Conservation (phyloP, 1,284 basidiomycete species). For the Apiotrichum porosum region DNA sequence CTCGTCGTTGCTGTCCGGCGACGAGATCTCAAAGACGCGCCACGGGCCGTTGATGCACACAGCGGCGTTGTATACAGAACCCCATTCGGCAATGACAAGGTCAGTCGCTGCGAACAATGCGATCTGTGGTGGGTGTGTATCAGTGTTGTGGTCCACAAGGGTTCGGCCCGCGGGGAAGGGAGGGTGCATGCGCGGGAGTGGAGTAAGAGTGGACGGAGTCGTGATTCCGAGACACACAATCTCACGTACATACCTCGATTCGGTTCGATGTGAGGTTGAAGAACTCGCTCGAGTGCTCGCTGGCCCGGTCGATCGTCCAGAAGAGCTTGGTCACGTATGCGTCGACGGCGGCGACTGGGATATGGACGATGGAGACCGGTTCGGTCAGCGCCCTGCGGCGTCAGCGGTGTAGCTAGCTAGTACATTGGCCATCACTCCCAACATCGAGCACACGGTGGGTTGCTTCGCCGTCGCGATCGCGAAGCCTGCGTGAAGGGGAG, state of each 20-base stretch:
- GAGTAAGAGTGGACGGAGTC: too few relatives aligned
- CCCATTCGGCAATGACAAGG: constrained; percentile 33
- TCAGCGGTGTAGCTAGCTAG: neutral
- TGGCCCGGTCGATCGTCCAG: constrained; percentile 38
- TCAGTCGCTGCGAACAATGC: constrained; percentile 36
- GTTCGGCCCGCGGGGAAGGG: too few relatives aligned
- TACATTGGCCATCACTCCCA: too few relatives aligned
- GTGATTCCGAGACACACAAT: too few relatives aligned
- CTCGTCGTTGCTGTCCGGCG: constrained; percentile 30
- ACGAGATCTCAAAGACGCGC: constrained; percentile 43
- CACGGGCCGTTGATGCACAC: constrained; percentile 35
- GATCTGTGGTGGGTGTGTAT: constrained; percentile 22
- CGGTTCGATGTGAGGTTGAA: constrained; percentile 43
- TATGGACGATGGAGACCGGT: constrained; percentile 39
- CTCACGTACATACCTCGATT: constrained; percentile 42
- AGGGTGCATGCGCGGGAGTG: too few relatives aligned
- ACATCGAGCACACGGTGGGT: too few relatives aligned
- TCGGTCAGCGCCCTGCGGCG: constrained; percentile 28
- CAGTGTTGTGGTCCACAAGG: too few relatives aligned
- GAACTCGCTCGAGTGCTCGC: constrained; percentile 28
- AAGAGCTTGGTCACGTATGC: constrained; percentile 30
- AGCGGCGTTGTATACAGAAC: constrained; percentile 9
- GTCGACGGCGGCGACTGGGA: constrained; percentile 26
- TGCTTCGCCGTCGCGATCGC: too few relatives aligned
- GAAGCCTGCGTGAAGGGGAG: too few relatives aligned